These are phyloP conservation scores for Microbotryum intermedium DNA, from an alignment of 1,284 basidiomycete genomes.

Conservation along the genomic window DNA sequence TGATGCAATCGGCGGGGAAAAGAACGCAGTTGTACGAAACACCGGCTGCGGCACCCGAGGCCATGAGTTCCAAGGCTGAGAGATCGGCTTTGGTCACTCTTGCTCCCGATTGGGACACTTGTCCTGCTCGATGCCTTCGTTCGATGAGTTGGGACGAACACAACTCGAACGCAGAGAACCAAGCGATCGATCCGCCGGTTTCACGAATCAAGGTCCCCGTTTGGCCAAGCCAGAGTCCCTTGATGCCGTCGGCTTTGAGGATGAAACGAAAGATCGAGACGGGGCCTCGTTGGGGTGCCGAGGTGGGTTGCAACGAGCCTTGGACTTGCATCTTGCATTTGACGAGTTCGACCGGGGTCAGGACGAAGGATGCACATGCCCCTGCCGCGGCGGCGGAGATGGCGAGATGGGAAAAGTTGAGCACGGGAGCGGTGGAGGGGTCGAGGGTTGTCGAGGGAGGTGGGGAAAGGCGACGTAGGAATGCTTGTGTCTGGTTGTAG, in stretches of 20 bases:
- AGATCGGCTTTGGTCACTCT: slow-evolving; percentile 50
- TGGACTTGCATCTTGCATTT: slow-evolving; percentile 96
- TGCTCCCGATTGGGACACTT: slow-evolving; percentile 27
- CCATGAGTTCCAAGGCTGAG: slow-evolving; percentile 67
- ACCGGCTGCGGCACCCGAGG: slow-evolving; percentile 76
- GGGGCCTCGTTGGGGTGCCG: slow-evolving; percentile 48
- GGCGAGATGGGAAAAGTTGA: slow-evolving; percentile 57
- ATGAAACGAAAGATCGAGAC: slow-evolving; percentile 57
- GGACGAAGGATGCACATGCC: slow-evolving; percentile 67
- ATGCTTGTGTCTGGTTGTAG: slow-evolving; percentile 71
- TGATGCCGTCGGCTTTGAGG: slow-evolving; percentile 57
- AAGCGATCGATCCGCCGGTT: slow-evolving; percentile 74
- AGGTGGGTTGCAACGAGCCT: slow-evolving; percentile 49
- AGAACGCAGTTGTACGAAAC: slow-evolving; percentile 74
- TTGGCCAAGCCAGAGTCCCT: slow-evolving; percentile 79
- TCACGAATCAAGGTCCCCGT: slow-evolving; percentile 78
- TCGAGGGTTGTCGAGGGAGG: slow-evolving; percentile 6
- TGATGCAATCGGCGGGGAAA: slow-evolving; percentile 90
- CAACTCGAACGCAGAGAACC: slow-evolving; percentile 79
- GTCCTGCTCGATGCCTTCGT: slow-evolving; percentile 14
- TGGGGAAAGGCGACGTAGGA: slow-evolving; percentile 43
- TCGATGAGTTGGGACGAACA: slow-evolving; percentile 40
- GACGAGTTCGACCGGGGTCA: slow-evolving; percentile 85
- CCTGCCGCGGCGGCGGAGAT: slow-evolving; percentile 73
- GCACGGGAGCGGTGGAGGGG: slow-evolving; percentile 32